Base-by-base conservation (phyloP, 2,329 filamentous ascomycete species). In the Arachnomyces sp. region DNA sequence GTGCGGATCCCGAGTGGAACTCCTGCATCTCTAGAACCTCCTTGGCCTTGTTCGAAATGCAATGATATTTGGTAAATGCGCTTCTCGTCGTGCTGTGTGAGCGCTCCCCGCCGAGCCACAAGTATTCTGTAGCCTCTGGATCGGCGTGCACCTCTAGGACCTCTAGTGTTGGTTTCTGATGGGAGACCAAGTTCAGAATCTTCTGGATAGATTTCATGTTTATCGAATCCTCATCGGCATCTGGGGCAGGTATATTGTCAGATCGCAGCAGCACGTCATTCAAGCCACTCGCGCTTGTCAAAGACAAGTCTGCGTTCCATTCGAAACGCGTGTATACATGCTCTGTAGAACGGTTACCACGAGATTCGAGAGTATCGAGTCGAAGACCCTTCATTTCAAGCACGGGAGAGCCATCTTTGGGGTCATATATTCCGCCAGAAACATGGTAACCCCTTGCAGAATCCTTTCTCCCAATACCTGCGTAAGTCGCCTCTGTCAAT, bases 221-320 rank as follows among this genome's bases (percentile, higher is more conserved):
- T 25, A 25, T 9, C 5, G 21, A 5, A 5, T 25, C 21, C 9
- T 9, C 21, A 25, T 9, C 21, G 9, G 21, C 21, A 25, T 25
- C 21, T 9, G 21, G 21, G 21, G 21, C 21, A n/a, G n/a, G n/a
- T n/a, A n/a, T n/a, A 25, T 25, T 9, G 9, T 25, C 21, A 5
- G 21, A 25, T 25, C 21, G 21, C 5, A 9, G 9, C 5, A 25
- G 21, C 5, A 9, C 21, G 5, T 25, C 21, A 25, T 25, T 25
- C 21, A 25, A 9, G 21, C 21, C 21, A 5, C 21, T 25, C 21
- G 5, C 21, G 9, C 21, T 25, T 25, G 21, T 25, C 21, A 25
- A 25, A 5, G 36, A 33, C 34, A 53, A 33, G 39, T 50, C 49
- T 7, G 51, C 44, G 9, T 51, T 48, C 40, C 45, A 51, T 9